These are phyloP conservation scores for Mycothermus thermophilus DNA, from an alignment of 495 filamentous ascomycete species.

Conservation along the genomic window DNA sequence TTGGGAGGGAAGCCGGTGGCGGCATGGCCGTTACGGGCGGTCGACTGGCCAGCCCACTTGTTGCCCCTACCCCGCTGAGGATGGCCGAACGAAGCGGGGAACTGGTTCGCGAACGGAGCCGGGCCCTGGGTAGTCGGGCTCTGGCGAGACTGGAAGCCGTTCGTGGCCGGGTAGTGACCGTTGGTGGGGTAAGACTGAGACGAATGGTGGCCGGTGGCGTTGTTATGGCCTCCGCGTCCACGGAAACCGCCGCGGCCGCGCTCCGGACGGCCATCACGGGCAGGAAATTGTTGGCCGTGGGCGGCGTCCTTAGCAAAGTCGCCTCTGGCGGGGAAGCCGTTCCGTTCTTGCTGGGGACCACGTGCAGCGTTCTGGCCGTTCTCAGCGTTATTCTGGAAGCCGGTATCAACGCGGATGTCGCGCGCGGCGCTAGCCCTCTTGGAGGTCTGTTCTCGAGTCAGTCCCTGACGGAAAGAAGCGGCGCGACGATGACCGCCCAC, in stretches of 20 bases:
- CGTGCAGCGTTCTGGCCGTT: slow-evolving; percentile 2
- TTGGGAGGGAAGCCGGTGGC: slow-evolving; percentile 10
- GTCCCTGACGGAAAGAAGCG: neutral
- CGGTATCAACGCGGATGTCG: slow-evolving; percentile 15
- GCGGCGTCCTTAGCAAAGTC: slow-evolving; percentile 15
- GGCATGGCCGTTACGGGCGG: slow-evolving; percentile 9
- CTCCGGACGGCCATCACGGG: slow-evolving; percentile 24
- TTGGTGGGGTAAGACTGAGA: slow-evolving; percentile 8
- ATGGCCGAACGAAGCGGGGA: slow-evolving; percentile 9
- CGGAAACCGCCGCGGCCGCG: slow-evolving; percentile 29
- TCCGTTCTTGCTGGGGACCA: slow-evolving; percentile 9
- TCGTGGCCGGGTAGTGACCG: slow-evolving; percentile 15
- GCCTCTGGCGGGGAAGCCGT: slow-evolving; percentile 7
- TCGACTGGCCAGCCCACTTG: slow-evolving; percentile 11
- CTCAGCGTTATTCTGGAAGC: slow-evolving; percentile 7
- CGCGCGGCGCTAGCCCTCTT: slow-evolving; percentile 10
- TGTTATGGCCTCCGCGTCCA: slow-evolving; percentile 21
- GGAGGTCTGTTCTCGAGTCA: slow-evolving; percentile 7
- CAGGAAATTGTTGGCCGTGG: slow-evolving; percentile 14
- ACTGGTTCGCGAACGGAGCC: slow-evolving; percentile 13
- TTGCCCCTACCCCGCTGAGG: slow-evolving; percentile 13
- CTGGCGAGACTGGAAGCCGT: slow-evolving; percentile 15
- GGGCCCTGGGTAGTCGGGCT: slow-evolving; percentile 11
- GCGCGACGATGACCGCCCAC: neutral
- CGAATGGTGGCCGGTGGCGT: slow-evolving; percentile 6